Evolutionary conservation across 2,329 filamentous ascomycete genomes (phyloP).

Genomic region (Chrysoporthe austroafricana): DNA sequence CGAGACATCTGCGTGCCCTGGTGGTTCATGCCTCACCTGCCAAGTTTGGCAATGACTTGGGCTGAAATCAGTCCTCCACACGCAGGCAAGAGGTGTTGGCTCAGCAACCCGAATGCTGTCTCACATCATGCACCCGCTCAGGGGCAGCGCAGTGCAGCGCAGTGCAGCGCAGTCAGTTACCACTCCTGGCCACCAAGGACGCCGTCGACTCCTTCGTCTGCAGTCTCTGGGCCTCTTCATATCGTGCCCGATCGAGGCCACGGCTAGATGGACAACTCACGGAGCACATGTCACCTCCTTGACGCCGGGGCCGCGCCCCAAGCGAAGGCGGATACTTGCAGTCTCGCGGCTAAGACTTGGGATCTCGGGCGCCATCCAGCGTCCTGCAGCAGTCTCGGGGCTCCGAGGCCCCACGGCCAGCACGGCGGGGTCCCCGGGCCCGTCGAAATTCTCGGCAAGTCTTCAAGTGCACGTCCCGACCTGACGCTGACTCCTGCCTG

Average conservation of each 20-base stretch:
- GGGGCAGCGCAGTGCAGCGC: too few relatives aligned
- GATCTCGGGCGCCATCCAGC: not conserved
- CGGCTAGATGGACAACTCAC: too few relatives aligned
- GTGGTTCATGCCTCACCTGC: not conserved
- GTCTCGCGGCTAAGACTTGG: not conserved
- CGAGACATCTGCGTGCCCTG: not conserved
- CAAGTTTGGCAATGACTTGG: not conserved
- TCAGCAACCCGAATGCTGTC: not conserved
- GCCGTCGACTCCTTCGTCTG: too few relatives aligned
- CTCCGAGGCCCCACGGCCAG: not conserved
- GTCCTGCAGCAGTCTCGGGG: conserved; percentile 1
- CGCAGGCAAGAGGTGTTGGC: not conserved
- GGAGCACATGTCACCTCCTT: too few relatives aligned
- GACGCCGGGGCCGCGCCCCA: not conserved
- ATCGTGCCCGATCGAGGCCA: too few relatives aligned
- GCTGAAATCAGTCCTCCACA: not conserved
- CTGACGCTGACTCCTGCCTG: not conserved
- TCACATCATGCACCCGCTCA: not conserved
- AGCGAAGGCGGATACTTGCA: not conserved
- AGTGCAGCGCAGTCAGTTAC: too few relatives aligned
- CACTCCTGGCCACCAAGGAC: too few relatives aligned
- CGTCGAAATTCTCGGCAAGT: conserved; percentile 4
- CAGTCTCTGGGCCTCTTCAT: too few relatives aligned
- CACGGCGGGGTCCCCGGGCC: not conserved
- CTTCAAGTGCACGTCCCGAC: not conserved